Percentiles rank a stretch among this genome's conserved stretches.
Conservation (phyloP, 345 rosid species). For the Cochlearia excelsa region DNA sequence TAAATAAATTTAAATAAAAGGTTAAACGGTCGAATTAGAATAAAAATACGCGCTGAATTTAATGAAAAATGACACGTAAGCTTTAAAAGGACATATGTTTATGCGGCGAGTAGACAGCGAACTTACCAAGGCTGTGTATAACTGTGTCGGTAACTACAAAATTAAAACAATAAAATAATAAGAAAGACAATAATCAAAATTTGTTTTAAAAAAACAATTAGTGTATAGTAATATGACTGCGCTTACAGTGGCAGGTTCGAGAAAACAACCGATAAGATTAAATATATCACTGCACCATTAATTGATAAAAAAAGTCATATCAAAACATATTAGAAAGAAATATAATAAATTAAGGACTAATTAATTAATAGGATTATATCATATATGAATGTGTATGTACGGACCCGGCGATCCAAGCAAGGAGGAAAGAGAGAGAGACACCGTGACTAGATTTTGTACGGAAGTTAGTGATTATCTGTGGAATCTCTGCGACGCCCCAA, state of each 20-base stretch:
- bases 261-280: constrained; percentile 83
- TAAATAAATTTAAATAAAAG: background rate
- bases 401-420: constrained; percentile 96
- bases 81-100: constrained; percentile 26
- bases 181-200: constrained; percentile 9
- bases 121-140: constrained; percentile 85
- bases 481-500: constrained; percentile 94
- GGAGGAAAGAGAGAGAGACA: constrained; percentile 82
- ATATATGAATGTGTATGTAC: constrained; percentile 17
- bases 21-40: background rate
- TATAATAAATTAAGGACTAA: too few species aligned
- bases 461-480: constrained; percentile 92
- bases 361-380: too few species aligned
- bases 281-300: constrained; percentile 69
- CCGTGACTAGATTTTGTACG: constrained; percentile 90
- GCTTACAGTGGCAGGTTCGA: constrained; percentile 96
- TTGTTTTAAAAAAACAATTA: background rate
- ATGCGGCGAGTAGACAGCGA: constrained; percentile 28
- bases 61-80: constrained; percentile 18
- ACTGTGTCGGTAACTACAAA: constrained; percentile 93
- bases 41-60: background rate
- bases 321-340: background rate
- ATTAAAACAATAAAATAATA: constrained; percentile 22
- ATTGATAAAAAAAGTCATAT: background rate
- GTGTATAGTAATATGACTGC: constrained; percentile 10